Evolutionary conservation across 441 rosid species (phyloP).

Genomic region (Populus hybrid): DNA sequence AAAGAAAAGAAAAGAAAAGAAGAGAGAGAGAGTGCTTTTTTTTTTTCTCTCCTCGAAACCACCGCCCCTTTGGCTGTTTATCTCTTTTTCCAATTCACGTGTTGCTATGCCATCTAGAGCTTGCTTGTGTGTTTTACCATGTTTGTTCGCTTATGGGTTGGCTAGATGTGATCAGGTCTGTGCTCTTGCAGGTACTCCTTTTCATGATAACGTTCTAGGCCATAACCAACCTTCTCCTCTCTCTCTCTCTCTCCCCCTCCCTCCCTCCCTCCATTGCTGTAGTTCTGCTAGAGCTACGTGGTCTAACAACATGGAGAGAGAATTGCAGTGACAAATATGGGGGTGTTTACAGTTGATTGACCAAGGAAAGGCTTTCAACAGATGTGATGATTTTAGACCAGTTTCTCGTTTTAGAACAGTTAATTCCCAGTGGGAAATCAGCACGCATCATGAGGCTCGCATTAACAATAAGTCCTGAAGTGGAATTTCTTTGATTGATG

Average conservation of each 20-base stretch:
- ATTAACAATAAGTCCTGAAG: conserved; percentile 15
- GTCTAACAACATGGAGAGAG: background rate
- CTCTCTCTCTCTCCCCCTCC: background rate
- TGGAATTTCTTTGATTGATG: conserved; percentile 30
- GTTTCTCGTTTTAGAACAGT: conserved; percentile 7
- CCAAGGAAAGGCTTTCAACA: background rate
- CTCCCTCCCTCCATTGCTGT: background rate
- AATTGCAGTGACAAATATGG: background rate
- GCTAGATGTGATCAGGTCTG: conserved; percentile 34
- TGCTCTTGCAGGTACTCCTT: conserved; percentile 31
- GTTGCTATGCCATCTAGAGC: conserved; percentile 45
- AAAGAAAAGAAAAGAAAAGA: background rate
- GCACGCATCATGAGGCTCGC: conserved; percentile 7
- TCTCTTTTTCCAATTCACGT: conserved; percentile 60
- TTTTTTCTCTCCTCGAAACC: conserved; percentile 49
- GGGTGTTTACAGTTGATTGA: background rate
- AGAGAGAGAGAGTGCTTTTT: background rate
- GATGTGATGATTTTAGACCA: background rate
- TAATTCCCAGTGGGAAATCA: background rate
- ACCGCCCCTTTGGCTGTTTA: conserved; percentile 43
- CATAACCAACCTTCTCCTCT: conserved; percentile 13
- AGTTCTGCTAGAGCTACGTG: conserved; percentile 15
- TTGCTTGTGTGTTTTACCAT: conserved; percentile 35
- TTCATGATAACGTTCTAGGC: conserved; percentile 30
- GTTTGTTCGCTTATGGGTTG: conserved; percentile 65